A percentile compares a stretch with the other conserved stretches of the same genome.
phyloP scores from a whole-genome alignment of 345 rosid species.

The Sonneratia caseolaris region DNA sequence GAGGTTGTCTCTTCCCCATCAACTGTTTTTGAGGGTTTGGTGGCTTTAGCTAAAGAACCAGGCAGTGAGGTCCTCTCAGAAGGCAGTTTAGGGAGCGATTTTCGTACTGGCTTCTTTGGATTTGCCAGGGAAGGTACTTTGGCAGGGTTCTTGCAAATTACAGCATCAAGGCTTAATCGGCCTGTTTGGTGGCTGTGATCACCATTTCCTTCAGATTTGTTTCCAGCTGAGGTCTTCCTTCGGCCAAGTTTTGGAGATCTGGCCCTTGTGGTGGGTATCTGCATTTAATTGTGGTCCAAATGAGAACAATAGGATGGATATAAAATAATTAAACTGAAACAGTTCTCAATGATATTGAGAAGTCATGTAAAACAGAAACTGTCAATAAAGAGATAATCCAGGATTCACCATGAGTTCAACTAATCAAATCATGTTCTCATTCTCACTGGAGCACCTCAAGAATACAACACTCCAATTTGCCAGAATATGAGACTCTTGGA shows the following conservation, averaged over 20 bases:
- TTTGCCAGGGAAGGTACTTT: constrained; percentile 41
- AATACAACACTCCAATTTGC: not conserved
- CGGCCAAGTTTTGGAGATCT: constrained; percentile 97
- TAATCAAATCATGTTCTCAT: not conserved
- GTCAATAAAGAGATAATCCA: not conserved
- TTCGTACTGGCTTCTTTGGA: constrained; percentile 56
- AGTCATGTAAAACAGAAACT: not conserved
- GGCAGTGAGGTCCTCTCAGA: constrained; percentile 55
- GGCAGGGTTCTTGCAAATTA: constrained; percentile 22
- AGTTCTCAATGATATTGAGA: not conserved
- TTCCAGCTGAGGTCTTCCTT: constrained; percentile 40
- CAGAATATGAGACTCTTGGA: too few relatives aligned
- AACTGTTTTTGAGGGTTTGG: constrained; percentile 11
- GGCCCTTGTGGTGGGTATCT: constrained; percentile 92
- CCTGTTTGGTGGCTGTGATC: constrained; percentile 17
- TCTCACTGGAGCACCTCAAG: not conserved
- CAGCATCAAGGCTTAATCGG: constrained; percentile 66
- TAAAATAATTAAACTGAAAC: not conserved
- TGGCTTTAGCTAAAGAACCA: constrained; percentile 15
- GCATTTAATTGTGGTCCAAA: constrained; percentile 10
- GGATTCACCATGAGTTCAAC: not conserved
- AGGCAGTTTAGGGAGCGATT: constrained; percentile 85
- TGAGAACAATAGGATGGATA: not conserved
- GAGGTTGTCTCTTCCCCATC: constrained; percentile 14
- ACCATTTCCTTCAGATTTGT: constrained; percentile 42